These are phyloP conservation scores for Stromatinia cepivora DNA, from an alignment of 2,329 filamentous ascomycete genomes.

Conservation along the genomic window DNA sequence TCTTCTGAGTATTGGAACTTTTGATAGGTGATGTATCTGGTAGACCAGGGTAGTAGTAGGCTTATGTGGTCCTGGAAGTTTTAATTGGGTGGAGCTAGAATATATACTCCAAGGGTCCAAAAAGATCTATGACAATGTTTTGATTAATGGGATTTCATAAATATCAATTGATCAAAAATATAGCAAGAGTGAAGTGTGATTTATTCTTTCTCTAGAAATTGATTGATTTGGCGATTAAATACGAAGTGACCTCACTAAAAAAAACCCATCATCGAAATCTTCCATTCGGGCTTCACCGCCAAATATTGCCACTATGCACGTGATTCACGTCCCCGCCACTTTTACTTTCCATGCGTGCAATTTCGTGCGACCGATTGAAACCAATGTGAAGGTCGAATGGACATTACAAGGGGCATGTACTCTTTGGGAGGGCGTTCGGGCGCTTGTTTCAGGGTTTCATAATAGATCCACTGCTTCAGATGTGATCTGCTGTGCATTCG, in stretches of 20 bases:
- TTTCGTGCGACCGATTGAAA: neutral
- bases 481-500: conserved; percentile 21
- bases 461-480: conserved; percentile 16
- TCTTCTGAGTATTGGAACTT: neutral
- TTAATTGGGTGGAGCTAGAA: neutral
- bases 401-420: conserved; percentile 1
- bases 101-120: neutral
- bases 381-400: conserved; percentile 9
- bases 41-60: neutral
- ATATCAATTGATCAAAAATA: neutral
- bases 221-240: conserved; percentile 12
- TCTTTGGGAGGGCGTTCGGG: conserved; percentile 13
- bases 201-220: neutral
- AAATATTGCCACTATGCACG: neutral
- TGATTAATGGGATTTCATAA: neutral
- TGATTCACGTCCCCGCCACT: neutral
- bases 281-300: neutral
- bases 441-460: conserved; percentile 24
- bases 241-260: neutral
- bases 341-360: conserved; percentile 7
- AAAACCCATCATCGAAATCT: conserved; percentile 11
- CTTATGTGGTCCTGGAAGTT: neutral
- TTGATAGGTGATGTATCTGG: conserved; percentile 9
- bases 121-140: neutral
- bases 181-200: neutral